These are phyloP conservation scores for Blastocystis sp. DNA, from an alignment of 352 stramenopile genomes.

Conservation along the genomic window DNA sequence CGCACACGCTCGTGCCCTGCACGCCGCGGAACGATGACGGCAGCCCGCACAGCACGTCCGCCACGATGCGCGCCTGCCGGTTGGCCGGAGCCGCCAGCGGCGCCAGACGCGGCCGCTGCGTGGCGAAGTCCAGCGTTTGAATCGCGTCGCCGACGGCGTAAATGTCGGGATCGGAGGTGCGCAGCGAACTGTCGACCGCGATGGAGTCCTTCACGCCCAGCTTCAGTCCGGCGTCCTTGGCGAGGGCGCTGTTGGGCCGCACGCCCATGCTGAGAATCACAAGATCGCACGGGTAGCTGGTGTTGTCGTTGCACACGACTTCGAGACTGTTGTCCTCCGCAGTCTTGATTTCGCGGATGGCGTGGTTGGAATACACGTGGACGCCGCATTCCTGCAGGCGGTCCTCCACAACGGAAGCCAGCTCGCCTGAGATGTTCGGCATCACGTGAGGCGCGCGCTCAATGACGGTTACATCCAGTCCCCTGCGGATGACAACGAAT, in stretches of 20 bases:
- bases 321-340: conserved; percentile 71
- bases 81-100: conserved; percentile 75
- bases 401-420: conserved; percentile 74
- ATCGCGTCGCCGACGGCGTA: conserved; percentile 76
- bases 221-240: conserved; percentile 74
- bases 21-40: conserved; percentile 74
- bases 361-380: conserved; percentile 73
- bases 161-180: conserved; percentile 73
- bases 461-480: conserved; percentile 75
- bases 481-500: conserved; percentile 23
- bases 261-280: conserved; percentile 76
- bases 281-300: conserved; percentile 73
- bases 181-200: conserved; percentile 74
- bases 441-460: conserved; percentile 75
- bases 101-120: conserved; percentile 51
- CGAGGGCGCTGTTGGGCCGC: conserved; percentile 74
- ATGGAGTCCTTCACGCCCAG: conserved; percentile 73
- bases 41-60: conserved; percentile 75
- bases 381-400: conserved; percentile 73
- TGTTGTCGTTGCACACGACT: conserved; percentile 70
- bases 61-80: conserved; percentile 75
- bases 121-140: conserved; percentile 70
- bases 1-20: conserved; percentile 74
- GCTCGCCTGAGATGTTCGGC: conserved; percentile 74
- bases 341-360: conserved; percentile 47